A percentile compares a stretch with the other conserved stretches of the same genome.
Conservation (phyloP, 1,284 basidiomycete species). For the Lentinula novae-zelandiae region DNA sequence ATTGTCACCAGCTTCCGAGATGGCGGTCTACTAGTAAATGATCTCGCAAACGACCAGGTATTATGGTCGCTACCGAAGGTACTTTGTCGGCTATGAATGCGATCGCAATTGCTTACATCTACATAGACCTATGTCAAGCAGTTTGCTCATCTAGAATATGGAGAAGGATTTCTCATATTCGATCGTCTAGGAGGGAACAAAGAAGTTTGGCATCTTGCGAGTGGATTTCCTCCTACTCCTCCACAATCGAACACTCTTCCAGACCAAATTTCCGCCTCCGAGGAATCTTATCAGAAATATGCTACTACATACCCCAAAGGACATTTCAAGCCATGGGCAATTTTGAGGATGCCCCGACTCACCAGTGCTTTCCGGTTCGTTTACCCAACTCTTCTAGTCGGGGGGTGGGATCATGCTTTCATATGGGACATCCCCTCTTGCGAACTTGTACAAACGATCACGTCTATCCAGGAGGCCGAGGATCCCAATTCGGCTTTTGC, state of each 20-base stretch:
- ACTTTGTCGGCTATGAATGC: background rate
- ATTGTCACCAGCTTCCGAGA: constrained; percentile 50
- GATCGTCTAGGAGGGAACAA: constrained; percentile 52
- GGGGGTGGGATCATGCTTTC: constrained; percentile 38
- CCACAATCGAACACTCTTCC: constrained; percentile 30
- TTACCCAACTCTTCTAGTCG: constrained; percentile 59
- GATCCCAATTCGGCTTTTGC: background rate
- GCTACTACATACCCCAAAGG: constrained; percentile 26
- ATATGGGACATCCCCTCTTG: constrained; percentile 59
- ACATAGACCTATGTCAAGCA: constrained; percentile 47
- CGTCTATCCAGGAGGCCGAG: constrained; percentile 31
- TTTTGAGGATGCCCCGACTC: constrained; percentile 40
- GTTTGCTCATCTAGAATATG: constrained; percentile 72
- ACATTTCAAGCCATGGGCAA: constrained; percentile 57
- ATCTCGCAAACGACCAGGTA: constrained; percentile 41
- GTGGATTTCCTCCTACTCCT: constrained; percentile 21
- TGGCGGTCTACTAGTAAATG: constrained; percentile 48
- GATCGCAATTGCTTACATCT: background rate
- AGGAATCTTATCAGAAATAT: constrained; percentile 16
- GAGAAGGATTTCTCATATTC: constrained; percentile 66
- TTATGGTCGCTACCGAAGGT: constrained; percentile 58
- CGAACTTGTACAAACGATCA: constrained; percentile 41
- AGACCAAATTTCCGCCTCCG: constrained; percentile 28
- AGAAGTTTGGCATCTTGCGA: constrained; percentile 63
- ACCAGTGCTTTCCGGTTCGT: constrained; percentile 64